Percentiles rank a stretch among this genome's conserved stretches.
These are phyloP conservation scores for Phragmites australis DNA, from an alignment of 176 grass and related monocot genomes.

Conservation along the genomic window DNA sequence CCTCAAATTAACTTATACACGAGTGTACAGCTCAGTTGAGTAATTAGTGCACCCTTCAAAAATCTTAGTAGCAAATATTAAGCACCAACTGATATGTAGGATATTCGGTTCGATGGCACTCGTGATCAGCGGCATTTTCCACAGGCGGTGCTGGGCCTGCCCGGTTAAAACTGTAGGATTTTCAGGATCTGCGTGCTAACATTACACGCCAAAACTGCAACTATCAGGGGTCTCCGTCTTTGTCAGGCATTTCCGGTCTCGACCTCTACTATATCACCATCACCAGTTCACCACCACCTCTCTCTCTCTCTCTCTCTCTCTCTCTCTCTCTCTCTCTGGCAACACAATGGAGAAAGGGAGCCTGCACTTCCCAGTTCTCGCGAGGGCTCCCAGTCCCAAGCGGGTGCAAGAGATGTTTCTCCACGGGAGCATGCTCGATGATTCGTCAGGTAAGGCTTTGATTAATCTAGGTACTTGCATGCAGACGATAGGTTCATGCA, in stretches of 20 bases:
- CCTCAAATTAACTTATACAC: not conserved
- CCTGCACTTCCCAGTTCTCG: not conserved
- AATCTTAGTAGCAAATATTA: not conserved
- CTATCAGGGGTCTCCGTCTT: not conserved
- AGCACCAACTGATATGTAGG: not conserved
- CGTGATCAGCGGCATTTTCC: not conserved
- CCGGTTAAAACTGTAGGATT: not conserved
- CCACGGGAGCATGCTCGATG: not conserved
- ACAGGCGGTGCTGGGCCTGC: not conserved
- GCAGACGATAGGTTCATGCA: slow-evolving; percentile 2
- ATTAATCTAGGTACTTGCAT: not conserved
- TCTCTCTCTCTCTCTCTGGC: not conserved
- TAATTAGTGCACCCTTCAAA: not conserved
- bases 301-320: not conserved
- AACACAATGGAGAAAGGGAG: slow-evolving; percentile 20
- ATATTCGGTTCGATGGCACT: not conserved
- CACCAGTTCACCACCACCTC: slow-evolving; percentile 18
- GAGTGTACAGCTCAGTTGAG: not conserved
- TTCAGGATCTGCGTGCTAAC: not conserved
- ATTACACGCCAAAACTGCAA: slow-evolving; percentile 35
- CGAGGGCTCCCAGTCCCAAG: not conserved
- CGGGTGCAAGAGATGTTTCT: slow-evolving; percentile 16
- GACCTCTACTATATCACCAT: slow-evolving; percentile 27
- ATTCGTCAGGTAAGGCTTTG: slow-evolving; percentile 34
- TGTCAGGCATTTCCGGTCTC: slow-evolving; percentile 1